Evolutionary conservation across 495 filamentous ascomycete genomes (phyloP).

Genomic region (Trichocladium uniseriatum): DNA sequence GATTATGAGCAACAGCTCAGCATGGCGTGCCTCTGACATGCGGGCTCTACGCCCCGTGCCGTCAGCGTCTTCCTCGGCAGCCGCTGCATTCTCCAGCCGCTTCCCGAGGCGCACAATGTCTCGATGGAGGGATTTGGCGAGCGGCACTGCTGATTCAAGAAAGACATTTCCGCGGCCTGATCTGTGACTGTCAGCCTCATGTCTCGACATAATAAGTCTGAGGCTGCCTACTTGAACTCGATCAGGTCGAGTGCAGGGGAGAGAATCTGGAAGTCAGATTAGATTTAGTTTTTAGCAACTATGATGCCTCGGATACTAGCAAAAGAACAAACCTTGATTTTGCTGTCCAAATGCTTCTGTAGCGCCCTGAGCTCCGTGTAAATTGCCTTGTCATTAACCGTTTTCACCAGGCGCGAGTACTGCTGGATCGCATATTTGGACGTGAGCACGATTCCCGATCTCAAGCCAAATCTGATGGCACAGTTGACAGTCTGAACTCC

Average conservation of each 20-base stretch:
- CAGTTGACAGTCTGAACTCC: constrained; percentile 75
- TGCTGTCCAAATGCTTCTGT: constrained; percentile 69
- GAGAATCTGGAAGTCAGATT: constrained; percentile 51
- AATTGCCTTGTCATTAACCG: constrained; percentile 55
- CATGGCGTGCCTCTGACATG: constrained; percentile 29
- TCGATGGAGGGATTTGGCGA: constrained; percentile 78
- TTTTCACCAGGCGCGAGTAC: constrained; percentile 66
- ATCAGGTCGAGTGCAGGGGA: constrained; percentile 91
- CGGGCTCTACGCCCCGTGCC: constrained; percentile 34
- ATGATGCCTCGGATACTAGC: neutral
- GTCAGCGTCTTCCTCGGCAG: constrained; percentile 53
- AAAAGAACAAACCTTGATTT: constrained; percentile 58
- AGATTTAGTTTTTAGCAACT: neutral
- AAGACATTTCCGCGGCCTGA: constrained; percentile 92
- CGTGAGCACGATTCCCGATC: constrained; percentile 83
- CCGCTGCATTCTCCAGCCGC: constrained; percentile 59
- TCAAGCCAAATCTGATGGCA: constrained; percentile 79
- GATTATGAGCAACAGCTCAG: constrained; percentile 62
- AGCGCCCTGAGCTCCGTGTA: constrained; percentile 57
- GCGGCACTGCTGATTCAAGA: constrained; percentile 75
- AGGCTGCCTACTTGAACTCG: constrained; percentile 60
- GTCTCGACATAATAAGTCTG: neutral
- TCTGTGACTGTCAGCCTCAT: constrained; percentile 31
- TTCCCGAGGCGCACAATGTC: constrained; percentile 81
- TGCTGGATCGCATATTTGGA: constrained; percentile 77